Evolutionary conservation across 352 stramenopile species (phyloP).

Genomic region (Globisporangium recalcitrans): DNA sequence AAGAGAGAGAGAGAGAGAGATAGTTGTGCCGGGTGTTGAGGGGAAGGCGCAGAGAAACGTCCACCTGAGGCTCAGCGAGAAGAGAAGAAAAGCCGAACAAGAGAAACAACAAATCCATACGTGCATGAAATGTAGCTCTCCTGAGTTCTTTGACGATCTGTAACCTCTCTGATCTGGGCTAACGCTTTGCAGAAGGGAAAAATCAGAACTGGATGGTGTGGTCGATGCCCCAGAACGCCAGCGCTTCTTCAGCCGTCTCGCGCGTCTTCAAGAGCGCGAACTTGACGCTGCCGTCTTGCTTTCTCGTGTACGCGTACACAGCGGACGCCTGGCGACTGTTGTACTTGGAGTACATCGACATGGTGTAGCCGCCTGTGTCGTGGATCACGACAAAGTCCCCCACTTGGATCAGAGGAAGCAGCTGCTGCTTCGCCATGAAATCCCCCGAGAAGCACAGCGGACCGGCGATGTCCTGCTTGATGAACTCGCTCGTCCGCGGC

Average conservation of each 20-base stretch:
- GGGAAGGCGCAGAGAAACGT: background rate
- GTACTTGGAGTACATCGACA: conserved; percentile 88
- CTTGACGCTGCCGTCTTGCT: conserved; percentile 19
- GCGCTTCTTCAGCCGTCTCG: conserved; percentile 59
- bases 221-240: conserved; percentile 69
- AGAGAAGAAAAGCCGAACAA: background rate
- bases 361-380: conserved; percentile 85
- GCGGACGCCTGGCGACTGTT: conserved; percentile 76
- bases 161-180: background rate
- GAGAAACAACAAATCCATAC: conserved; percentile 3
- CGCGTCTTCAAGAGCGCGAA: conserved; percentile 63
- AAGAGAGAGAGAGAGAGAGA: background rate
- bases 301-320: conserved; percentile 50
- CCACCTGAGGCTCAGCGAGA: no score
- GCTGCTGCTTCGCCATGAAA: conserved; percentile 74
- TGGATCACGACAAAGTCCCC: conserved; percentile 82
- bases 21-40: background rate
- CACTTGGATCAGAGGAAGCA: conserved; percentile 64
- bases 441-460: conserved; percentile 92
- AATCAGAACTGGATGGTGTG: conserved; percentile 29
- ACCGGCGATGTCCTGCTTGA: conserved; percentile 83
- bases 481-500: conserved; percentile 21
- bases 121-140: background rate
- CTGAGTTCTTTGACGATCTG: background rate
- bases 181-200: background rate